Base-by-base conservation (phyloP, 192 early-diverging fungal genomes). In the Coemansia sp. region DNA sequence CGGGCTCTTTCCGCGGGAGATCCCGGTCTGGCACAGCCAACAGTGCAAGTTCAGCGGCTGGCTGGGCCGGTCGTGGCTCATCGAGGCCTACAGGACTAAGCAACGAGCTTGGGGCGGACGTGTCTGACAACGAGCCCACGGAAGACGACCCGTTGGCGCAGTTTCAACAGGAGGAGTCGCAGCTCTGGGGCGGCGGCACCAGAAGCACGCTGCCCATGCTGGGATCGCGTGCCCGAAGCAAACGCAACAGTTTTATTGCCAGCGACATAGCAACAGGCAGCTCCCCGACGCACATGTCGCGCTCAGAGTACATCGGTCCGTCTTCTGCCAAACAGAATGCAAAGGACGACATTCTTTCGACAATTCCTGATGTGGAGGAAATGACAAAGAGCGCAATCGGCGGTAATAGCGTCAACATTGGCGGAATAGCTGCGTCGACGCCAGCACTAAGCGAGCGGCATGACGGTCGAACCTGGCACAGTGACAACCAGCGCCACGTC, bases 91-190 rank as follows among this genome's bases (percentile, higher is more conserved):
- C 64, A 10, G 64, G 52, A 17, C 8, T 65, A 37, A 47, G 44
- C 22, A 44, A 55, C 25, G 64, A 64, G 14, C 40, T 57, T 0
- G 55, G 55, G 2, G 33, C 13, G 28, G 29, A 54, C 29, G 30
- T 8, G 7, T 33, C 37, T 17, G 60, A 56, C 19, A 29, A 56
- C 5, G 57, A 48, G 6, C 55, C 54, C 29, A 15, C 14, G 6
- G 30, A 29, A 22, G 76, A 79, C 2, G 77, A 80, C 29, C 77
- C 77, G 23, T 61, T 80, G 52, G 77, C 77, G 31, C 67, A 61
- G 66, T 80, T 80, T 53, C 77, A 80, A 55, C 67, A 73, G 42
- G 77, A 80, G 50, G 77, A 80, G 64, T 80, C 77, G 50, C 61
- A 70, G 64, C 52, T 61, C 34, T 80, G 77, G 77, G 77, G 77